Evolutionary conservation across 1,139 yeast genomes (phyloP).

Genomic region (Kodamaea suecica): DNA sequence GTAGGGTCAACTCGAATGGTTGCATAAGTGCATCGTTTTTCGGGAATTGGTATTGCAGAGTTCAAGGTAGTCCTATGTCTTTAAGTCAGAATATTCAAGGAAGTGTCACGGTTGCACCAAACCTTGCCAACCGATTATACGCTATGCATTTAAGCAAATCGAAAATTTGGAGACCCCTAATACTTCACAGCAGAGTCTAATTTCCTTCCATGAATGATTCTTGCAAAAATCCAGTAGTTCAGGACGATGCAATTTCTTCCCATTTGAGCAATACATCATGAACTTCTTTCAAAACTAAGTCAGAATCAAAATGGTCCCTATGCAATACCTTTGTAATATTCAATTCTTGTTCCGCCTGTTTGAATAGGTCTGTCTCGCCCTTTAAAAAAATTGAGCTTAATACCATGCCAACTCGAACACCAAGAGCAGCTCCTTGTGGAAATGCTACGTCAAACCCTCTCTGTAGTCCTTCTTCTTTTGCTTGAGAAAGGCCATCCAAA

Average conservation of each 20-base stretch:
- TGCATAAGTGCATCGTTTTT: no score
- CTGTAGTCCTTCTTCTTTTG: constrained; percentile 71
- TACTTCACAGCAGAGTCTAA: no score
- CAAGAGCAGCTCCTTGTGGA: constrained; percentile 71
- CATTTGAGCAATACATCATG: constrained; percentile 30
- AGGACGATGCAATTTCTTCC: constrained; percentile 12
- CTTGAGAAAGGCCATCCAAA: constrained; percentile 70
- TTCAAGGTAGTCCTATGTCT: no score
- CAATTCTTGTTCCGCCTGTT: constrained; percentile 48
- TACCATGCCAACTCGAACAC: constrained; percentile 61
- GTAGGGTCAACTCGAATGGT: no score
- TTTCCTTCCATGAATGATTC: no score
- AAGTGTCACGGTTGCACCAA: no score
- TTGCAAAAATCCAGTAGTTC: no score
- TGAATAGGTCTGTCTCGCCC: constrained; percentile 21
- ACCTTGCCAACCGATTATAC: no score
- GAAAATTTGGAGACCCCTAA: no score
- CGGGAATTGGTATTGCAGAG: no score
- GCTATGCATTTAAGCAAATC: no score
- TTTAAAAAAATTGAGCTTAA: constrained; percentile 41
- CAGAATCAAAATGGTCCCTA: constrained; percentile 47
- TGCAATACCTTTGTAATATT: constrained; percentile 50
- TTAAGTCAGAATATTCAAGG: no score
- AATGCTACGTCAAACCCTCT: constrained; percentile 79
- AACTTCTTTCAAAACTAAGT: constrained; percentile 34